A percentile compares a stretch with the other conserved stretches of the same genome.
Conservation (phyloP, 331 rosid species). For the Quercus lobata region DNA sequence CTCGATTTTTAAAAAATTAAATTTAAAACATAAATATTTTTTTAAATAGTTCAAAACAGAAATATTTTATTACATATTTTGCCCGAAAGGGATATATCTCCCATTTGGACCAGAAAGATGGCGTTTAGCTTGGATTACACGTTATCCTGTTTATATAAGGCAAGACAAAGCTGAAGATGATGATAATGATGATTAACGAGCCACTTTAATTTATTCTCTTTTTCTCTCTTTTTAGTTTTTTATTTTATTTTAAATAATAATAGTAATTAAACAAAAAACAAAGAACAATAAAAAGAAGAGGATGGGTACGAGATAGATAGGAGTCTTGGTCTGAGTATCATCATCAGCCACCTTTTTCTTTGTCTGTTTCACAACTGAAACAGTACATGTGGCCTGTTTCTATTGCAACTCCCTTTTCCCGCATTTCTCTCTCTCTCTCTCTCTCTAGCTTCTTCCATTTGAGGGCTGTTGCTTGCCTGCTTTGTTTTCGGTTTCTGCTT, state of each 20-base stretch:
- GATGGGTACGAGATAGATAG: constrained; percentile 1
- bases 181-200: not conserved
- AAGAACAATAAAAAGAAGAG: not conserved
- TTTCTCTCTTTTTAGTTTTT: not conserved
- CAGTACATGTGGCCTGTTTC: constrained; percentile 31
- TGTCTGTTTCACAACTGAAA: constrained; percentile 70
- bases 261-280: not conserved
- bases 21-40: accelerated
- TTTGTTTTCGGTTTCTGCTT: constrained; percentile 21
- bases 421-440: not conserved
- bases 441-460: constrained; percentile 8
- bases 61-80: accelerated
- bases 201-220: constrained; percentile 23
- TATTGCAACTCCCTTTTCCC: constrained; percentile 21
- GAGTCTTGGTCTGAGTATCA: constrained; percentile 24
- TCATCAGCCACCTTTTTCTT: constrained; percentile 49
- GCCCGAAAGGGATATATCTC: too few relatives aligned
- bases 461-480: constrained; percentile 13
- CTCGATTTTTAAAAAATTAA: accelerated
- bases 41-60: accelerated
- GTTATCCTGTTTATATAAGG: constrained; percentile 21
- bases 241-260: not conserved
- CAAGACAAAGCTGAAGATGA: not conserved
- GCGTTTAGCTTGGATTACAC: constrained; percentile 36
- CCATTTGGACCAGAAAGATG: not conserved